A percentile compares a stretch with the other conserved stretches of the same genome.
These are phyloP conservation scores for Melanomma pulvis-pyrius DNA, from an alignment of 495 filamentous ascomycete species.

Conservation along the genomic window DNA sequence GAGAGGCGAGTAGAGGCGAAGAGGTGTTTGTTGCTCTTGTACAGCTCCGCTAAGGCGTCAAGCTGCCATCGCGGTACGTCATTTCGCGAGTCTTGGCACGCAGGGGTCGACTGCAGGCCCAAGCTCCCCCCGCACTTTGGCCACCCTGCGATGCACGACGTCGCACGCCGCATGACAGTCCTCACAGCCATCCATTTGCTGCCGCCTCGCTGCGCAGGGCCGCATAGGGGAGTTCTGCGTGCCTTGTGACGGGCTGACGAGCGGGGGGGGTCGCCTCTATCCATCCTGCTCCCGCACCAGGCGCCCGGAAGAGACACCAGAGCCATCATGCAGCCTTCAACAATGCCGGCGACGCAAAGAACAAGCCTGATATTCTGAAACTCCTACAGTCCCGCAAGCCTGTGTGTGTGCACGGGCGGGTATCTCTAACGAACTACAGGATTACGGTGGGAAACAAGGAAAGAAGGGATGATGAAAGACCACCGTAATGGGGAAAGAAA, in stretches of 20 bases:
- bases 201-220: neutral
- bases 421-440: slow-evolving; percentile 14
- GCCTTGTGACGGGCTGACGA: slow-evolving; percentile 2
- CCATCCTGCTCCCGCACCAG: neutral
- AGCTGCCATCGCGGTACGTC: neutral
- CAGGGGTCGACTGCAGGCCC: neutral
- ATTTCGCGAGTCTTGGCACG: neutral
- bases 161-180: slow-evolving; percentile 9
- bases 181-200: neutral
- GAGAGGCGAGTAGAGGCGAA: neutral
- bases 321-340: no score
- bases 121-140: slow-evolving; percentile 1
- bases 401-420: slow-evolving; percentile 12
- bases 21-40: neutral
- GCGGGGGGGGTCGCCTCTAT: neutral
- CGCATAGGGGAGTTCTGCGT: neutral
- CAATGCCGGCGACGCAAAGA: no score
- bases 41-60: neutral
- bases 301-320: neutral
- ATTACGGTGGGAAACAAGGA: neutral
- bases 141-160: neutral
- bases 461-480: neutral
- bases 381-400: neutral
- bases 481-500: neutral
- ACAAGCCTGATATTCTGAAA: neutral